Evolutionary conservation across 768 basidiomycete genomes (phyloP).

Genomic region (Tephrocybe sp.): DNA sequence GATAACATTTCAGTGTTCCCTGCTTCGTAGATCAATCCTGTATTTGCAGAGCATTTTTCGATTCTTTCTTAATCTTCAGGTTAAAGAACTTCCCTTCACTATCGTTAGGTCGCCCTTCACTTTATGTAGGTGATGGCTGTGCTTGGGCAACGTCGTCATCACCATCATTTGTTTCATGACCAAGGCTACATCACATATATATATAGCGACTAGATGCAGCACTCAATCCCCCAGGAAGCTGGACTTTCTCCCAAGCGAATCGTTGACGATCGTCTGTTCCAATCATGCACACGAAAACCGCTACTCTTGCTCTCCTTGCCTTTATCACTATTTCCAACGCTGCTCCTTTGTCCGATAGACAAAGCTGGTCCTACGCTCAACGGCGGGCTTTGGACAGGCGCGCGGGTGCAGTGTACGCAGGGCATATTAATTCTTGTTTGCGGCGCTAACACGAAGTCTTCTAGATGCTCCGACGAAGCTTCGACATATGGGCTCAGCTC

Average conservation of each 20-base stretch:
- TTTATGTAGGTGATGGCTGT: background rate
- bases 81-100: no score
- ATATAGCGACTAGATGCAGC: background rate
- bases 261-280: slow-evolving; percentile 10
- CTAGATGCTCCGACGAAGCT: slow-evolving; percentile 2
- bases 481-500: background rate
- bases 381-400: background rate
- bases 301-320: slow-evolving; percentile 3
- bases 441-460: background rate
- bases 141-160: background rate
- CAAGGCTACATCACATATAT: background rate
- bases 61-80: no score
- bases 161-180: slow-evolving; percentile 8
- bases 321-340: slow-evolving; percentile 1
- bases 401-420: slow-evolving; percentile 3
- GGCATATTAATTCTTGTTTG: background rate
- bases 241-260: slow-evolving; percentile 11
- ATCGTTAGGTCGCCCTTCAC: no score
- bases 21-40: no score
- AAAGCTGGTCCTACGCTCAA: background rate
- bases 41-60: no score
- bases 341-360: slow-evolving; percentile 4
- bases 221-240: slow-evolving; percentile 6
- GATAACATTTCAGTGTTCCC: no score
- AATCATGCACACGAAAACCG: slow-evolving; percentile 7